Percentiles rank a stretch among this genome's conserved stretches.
phyloP scores from a whole-genome alignment of 1,139 yeast species.

The Saccharomycopsis crataegensis region DNA sequence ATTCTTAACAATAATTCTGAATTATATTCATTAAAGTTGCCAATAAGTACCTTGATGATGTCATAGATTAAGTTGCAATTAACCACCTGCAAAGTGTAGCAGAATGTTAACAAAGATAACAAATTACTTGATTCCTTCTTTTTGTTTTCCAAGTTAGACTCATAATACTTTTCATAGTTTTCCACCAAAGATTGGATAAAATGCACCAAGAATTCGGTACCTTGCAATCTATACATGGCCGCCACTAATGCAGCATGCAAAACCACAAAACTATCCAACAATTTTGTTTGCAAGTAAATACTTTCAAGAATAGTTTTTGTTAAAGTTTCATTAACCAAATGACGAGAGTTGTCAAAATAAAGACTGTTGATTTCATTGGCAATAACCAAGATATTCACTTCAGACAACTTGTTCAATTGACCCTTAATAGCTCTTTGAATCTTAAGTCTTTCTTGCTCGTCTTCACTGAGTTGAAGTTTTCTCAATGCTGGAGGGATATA shows the following conservation, averaged over 20 bases:
- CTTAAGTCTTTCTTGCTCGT: slow-evolving; percentile 38
- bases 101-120: slow-evolving; percentile 65
- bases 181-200: slow-evolving; percentile 77
- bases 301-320: slow-evolving; percentile 59
- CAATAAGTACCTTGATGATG: slow-evolving; percentile 50
- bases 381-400: slow-evolving; percentile 68
- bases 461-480: slow-evolving; percentile 34
- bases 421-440: slow-evolving; percentile 66
- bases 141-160: slow-evolving; percentile 25
- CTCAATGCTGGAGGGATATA: slow-evolving; percentile 86
- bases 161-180: slow-evolving; percentile 38
- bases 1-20: slow-evolving; percentile 73
- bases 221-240: slow-evolving; percentile 70
- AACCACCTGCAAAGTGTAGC: slow-evolving; percentile 70
- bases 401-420: slow-evolving; percentile 78
- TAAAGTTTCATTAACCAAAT: slow-evolving; percentile 62
- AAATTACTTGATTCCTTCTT: slow-evolving; percentile 61
- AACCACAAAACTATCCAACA: slow-evolving; percentile 72
- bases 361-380: slow-evolving; percentile 59
- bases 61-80: slow-evolving; percentile 74
- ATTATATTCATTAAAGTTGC: slow-evolving; percentile 56
- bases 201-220: slow-evolving; percentile 86
- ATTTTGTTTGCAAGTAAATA: slow-evolving; percentile 55
- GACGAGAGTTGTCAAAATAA: slow-evolving; percentile 64
- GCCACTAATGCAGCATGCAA: slow-evolving; percentile 74